Conservation (phyloP, 495 filamentous ascomycete species). For the Trichoderma gamsii region DNA sequence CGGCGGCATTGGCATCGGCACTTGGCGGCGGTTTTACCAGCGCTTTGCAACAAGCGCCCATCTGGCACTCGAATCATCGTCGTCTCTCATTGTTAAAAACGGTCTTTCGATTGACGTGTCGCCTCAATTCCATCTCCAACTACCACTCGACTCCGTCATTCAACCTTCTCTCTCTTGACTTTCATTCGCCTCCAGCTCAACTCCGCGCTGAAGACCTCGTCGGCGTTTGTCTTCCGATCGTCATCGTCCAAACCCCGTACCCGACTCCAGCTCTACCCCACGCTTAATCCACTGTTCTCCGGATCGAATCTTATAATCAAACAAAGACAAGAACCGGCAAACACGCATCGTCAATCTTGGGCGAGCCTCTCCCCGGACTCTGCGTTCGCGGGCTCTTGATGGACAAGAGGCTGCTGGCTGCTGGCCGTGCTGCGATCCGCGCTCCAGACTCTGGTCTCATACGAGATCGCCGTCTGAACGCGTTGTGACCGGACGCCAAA, state of each 20-base stretch:
- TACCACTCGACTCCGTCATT: not conserved
- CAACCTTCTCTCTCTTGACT: not conserved
- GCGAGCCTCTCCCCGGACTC: constrained; percentile 15
- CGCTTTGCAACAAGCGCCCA: not conserved
- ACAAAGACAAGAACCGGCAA: not conserved
- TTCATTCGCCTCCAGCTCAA: not conserved
- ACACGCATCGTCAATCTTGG: constrained; percentile 3
- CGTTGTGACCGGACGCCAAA: constrained; percentile 29
- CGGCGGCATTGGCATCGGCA: not conserved
- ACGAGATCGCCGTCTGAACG: constrained; percentile 45
- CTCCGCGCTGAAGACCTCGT: not conserved
- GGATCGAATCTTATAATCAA: not conserved
- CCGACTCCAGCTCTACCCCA: no score
- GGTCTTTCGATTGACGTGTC: no score
- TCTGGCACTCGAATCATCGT: not conserved
- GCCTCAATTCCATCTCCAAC: not conserved
- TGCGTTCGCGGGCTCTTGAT: constrained; percentile 16
- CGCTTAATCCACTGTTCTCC: no score
- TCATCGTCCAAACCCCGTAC: no score
- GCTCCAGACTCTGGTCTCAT: constrained; percentile 39
- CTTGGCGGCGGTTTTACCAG: not conserved
- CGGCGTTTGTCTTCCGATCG: no score
- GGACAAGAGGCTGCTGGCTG: constrained; percentile 19
- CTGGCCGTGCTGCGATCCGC: constrained; percentile 19
- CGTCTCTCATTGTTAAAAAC: not conserved